These are phyloP conservation scores for Strigomonas culicis DNA, from an alignment of 208 protist species.

Conservation along the genomic window DNA sequence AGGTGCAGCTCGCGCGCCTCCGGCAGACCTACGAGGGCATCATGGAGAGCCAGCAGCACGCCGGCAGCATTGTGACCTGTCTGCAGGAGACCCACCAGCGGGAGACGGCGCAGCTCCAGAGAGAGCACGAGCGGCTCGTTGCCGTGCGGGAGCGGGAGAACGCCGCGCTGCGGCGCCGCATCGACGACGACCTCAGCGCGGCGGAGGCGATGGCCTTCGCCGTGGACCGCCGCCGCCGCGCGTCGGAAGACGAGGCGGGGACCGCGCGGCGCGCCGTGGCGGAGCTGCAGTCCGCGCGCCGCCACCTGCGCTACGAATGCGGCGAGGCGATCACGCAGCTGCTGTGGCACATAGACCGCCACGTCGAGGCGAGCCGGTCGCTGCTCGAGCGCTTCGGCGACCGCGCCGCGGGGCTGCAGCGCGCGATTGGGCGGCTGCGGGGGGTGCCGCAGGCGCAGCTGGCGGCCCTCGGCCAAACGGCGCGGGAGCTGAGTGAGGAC, in stretches of 20 bases:
- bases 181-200: constrained; percentile 22
- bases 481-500: constrained; percentile 13
- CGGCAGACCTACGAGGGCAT: constrained; percentile 30
- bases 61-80: constrained; percentile 23
- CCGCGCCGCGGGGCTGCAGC: constrained; percentile 30
- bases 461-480: not conserved
- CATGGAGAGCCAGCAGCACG: constrained; percentile 20
- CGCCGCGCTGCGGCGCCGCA: constrained; percentile 26
- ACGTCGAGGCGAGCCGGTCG: constrained; percentile 13
- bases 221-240: constrained; percentile 24
- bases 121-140: constrained; percentile 34
- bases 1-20: constrained; percentile 22
- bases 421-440: constrained; percentile 34
- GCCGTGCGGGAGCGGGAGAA: constrained; percentile 51
- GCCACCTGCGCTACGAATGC: constrained; percentile 25
- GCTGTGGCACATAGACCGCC: constrained; percentile 25
- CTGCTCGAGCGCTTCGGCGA: constrained; percentile 32
- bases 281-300: constrained; percentile 21
- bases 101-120: constrained; percentile 33
- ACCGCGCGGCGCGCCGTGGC: constrained; percentile 27
- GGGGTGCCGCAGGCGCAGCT: constrained; percentile 14
- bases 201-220: constrained; percentile 22
- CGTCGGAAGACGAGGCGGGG: constrained; percentile 30
- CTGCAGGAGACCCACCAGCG: constrained; percentile 37
- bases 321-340: constrained; percentile 23